These are phyloP conservation scores for Mrakia blollopis DNA, from an alignment of 768 basidiomycete species.

Conservation along the genomic window DNA sequence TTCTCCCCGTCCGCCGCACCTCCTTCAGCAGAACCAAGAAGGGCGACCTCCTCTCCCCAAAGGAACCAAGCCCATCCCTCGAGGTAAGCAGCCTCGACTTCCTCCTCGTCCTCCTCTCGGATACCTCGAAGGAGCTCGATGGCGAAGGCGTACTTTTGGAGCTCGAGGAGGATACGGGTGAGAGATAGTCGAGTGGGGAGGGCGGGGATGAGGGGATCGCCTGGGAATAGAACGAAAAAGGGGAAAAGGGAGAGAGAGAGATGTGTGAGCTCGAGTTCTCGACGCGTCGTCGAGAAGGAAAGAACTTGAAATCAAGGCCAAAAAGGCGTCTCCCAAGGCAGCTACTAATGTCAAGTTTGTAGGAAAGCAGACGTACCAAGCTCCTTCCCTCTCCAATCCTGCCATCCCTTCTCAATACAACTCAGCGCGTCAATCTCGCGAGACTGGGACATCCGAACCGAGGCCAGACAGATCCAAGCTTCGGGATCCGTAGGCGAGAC, in stretches of 20 bases:
- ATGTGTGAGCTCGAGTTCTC: neutral
- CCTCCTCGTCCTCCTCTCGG: conserved; percentile 30
- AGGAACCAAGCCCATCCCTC: conserved; percentile 33
- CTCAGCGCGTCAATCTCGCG: conserved; percentile 15
- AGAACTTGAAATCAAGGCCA: no score
- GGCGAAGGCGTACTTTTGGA: conserved; percentile 3
- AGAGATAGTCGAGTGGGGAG: conserved; percentile 25
- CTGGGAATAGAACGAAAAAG: neutral
- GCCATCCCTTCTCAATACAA: conserved; percentile 22
- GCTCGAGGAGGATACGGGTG: conserved; percentile 24
- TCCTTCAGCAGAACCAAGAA: neutral
- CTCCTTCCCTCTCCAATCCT: conserved; percentile 17
- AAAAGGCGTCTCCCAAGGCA: no score
- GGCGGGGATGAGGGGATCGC: conserved; percentile 15
- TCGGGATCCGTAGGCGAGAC: conserved; percentile 26
- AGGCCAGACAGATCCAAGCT: conserved; percentile 28
- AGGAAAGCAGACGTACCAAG: neutral
- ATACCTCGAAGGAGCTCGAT: conserved; percentile 20
- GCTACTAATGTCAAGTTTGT: no score
- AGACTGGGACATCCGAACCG: conserved; percentile 23
- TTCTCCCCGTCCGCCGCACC: neutral
- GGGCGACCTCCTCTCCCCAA: conserved; percentile 17
- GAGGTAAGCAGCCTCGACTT: conserved; percentile 32
- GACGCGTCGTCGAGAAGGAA: neutral
- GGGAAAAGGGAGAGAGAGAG: neutral